A percentile compares a stretch with the other conserved stretches of the same genome.
These are phyloP conservation scores for Corymbia citriodora DNA, from an alignment of 441 rosid genomes.

Conservation along the genomic window DNA sequence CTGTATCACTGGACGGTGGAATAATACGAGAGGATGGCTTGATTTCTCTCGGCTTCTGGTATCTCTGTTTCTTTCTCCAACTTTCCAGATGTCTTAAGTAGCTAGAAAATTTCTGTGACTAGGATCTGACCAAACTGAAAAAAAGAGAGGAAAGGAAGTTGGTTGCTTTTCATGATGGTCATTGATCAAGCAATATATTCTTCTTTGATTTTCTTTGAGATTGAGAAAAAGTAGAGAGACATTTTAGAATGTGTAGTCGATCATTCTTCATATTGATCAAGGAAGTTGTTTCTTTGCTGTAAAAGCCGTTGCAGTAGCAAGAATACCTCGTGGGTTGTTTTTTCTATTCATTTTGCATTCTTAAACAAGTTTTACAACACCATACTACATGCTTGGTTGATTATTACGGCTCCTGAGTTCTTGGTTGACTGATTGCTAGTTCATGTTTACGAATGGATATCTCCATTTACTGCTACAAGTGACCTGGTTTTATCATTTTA, in stretches of 20 bases:
- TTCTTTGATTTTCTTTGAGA: background rate
- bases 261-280: background rate
- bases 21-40: conserved; percentile 36
- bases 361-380: background rate
- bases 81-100: background rate
- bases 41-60: conserved; percentile 41
- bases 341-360: background rate
- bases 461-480: background rate
- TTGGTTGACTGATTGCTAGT: background rate
- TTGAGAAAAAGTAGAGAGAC: background rate
- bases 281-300: background rate
- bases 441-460: background rate
- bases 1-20: conserved; percentile 66
- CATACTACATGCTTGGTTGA: background rate
- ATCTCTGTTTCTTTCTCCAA: background rate
- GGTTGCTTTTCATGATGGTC: background rate
- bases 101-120: background rate
- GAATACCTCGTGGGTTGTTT: background rate
- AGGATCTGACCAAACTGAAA: background rate
- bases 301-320: background rate
- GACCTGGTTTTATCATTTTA: background rate
- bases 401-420: background rate
- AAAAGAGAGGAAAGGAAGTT: background rate
- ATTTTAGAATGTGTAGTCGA: background rate
- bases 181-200: background rate